Conservation (phyloP, 257 asterid genomes). For the Scutellaria minor region DNA sequence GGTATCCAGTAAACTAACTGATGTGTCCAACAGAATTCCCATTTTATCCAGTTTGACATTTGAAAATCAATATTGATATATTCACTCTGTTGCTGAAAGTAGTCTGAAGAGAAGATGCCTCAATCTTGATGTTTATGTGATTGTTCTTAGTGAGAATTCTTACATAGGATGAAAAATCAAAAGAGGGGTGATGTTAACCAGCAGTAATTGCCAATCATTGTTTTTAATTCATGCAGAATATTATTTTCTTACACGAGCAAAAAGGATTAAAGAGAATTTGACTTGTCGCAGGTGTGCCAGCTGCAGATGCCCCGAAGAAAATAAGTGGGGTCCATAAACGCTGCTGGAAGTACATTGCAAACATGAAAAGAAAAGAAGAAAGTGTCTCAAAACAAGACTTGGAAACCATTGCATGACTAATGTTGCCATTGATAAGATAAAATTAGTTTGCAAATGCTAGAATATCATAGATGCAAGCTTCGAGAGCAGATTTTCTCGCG, state of each 20-base stretch:
- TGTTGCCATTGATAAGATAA: background rate
- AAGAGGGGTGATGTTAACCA: too few species aligned
- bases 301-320: conserved; percentile 90
- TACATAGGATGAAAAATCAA: too few species aligned
- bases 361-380: conserved; percentile 47
- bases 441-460: background rate
- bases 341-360: conserved; percentile 83
- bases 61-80: background rate
- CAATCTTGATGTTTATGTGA: too few species aligned
- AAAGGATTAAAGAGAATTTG: background rate
- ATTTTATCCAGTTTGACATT: background rate
- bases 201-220: background rate
- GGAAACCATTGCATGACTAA: conserved; percentile 38
- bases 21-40: background rate
- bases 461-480: conserved; percentile 1
- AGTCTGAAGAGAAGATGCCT: background rate
- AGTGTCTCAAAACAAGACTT: conserved; percentile 46
- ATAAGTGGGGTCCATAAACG: conserved; percentile 96
- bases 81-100: background rate
- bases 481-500: conserved; percentile 2
- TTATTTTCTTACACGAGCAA: background rate
- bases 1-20: background rate
- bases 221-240: background rate
- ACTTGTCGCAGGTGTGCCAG: conserved; percentile 57
- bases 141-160: too few species aligned